Base-by-base conservation (phyloP, 768 basidiomycete genomes). In the Amanita muscaria region DNA sequence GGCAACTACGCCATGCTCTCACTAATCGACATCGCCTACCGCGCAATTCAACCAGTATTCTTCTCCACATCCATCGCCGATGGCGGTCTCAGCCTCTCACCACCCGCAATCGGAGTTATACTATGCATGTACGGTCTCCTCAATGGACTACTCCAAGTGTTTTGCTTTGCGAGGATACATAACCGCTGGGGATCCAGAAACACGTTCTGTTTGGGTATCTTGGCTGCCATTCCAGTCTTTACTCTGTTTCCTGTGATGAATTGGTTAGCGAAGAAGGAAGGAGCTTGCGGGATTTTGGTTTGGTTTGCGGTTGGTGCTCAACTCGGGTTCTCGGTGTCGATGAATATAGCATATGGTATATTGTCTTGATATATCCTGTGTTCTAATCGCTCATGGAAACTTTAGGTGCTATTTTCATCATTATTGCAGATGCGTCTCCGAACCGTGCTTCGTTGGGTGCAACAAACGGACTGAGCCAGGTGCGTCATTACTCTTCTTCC, bases 31-130 rank as follows among this genome's bases (percentile, higher is more conserved):
- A 76, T 83, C 31, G 58, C 75, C 1, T 69, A 74, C 49, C 72
- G 72, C 36, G 71, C 77, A 6, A 56, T 85, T 10, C 73, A 76
- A 16, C 83, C 84, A 0, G 60, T 84, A 16, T 82, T 83, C 59
- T 69, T 73, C 47, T 73, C 80, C 10, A 84, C 79, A 0, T 80
- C 85, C 1, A 58, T 76, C 34, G 61, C 61, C 9, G 63, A 75
- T 2, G 83, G 84, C 15, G 83, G 83, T 0, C 69, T 83, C 11
- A 79, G 77, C 8, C 61, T 83, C 70, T 18, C 80, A 3, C 36
- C 36, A 16, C 8, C 84, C 3, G 61, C 70, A 7, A 85, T 84
- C 30, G 83, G 83, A 5, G 63, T 63, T 15, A 72, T 80, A 42
- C 63, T 83, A 6, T 67, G 71, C 3, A 35, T 61, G 2, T 76